Percentiles rank a stretch among this genome's conserved stretches.
phyloP scores from a whole-genome alignment of 1,284 basidiomycete genomes.

The Trametes versicolor region DNA sequence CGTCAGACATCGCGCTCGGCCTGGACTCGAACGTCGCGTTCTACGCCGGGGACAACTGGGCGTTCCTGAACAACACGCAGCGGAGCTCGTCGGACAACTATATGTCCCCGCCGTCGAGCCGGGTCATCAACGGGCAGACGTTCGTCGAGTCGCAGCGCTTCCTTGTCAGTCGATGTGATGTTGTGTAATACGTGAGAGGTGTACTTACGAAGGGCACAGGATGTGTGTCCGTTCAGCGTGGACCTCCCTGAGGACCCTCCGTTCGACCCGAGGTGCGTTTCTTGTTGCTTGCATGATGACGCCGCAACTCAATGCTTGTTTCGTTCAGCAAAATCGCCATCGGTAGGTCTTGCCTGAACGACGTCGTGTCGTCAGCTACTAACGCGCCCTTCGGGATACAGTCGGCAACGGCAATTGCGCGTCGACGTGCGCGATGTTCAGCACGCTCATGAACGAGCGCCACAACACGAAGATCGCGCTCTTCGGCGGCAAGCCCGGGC shows the following conservation, averaged over 20 bases:
- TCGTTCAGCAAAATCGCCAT: constrained; percentile 63
- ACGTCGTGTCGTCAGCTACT: not conserved
- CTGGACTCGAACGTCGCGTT: constrained; percentile 49
- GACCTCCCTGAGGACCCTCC: constrained; percentile 59
- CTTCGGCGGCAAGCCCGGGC: constrained; percentile 68
- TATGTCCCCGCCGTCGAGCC: constrained; percentile 55
- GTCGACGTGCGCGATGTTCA: constrained; percentile 74
- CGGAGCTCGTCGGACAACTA: constrained; percentile 59
- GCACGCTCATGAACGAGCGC: constrained; percentile 68
- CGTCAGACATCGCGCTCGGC: constrained; percentile 57
- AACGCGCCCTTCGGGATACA: constrained; percentile 11
- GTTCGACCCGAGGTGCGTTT: constrained; percentile 59
- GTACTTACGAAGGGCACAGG: constrained; percentile 35
- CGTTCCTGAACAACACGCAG: constrained; percentile 57
- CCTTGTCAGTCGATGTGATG: constrained; percentile 49
- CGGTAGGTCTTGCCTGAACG: constrained; percentile 41
- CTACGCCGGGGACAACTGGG: constrained; percentile 64
- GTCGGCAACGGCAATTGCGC: constrained; percentile 64
- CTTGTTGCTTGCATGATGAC: constrained; percentile 1
- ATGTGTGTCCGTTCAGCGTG: constrained; percentile 52
- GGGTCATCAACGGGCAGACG: constrained; percentile 56
- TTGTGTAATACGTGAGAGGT: not conserved
- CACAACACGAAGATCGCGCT: constrained; percentile 64
- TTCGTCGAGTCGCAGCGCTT: constrained; percentile 69
- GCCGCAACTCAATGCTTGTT: too few relatives aligned